A percentile compares a stretch with the other conserved stretches of the same genome.
Evolutionary conservation across 345 rosid genomes (phyloP).

Genomic region (Eucalyptus melliodora): DNA sequence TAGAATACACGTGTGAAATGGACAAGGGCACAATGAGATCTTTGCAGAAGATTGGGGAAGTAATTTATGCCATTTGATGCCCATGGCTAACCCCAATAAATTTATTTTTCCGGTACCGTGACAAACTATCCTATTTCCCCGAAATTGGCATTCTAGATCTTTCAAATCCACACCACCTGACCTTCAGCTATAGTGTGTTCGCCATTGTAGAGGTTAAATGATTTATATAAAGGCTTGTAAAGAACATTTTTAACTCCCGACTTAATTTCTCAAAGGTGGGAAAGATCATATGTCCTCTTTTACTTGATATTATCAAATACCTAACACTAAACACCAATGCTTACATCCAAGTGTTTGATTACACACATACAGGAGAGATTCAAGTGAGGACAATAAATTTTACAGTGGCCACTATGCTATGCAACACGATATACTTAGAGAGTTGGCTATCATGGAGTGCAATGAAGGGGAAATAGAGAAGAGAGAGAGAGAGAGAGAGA

Average conservation of each 20-base stretch:
- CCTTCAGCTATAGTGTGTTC: too few species aligned
- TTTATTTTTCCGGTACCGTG: too few species aligned
- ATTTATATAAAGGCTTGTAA: too few species aligned
- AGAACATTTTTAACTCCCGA: neutral
- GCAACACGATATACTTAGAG: constrained; percentile 38
- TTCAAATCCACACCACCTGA: too few species aligned
- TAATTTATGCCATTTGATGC: too few species aligned
- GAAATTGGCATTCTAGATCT: too few species aligned
- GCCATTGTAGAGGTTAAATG: too few species aligned
- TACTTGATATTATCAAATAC: neutral
- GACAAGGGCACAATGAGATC: too few species aligned
- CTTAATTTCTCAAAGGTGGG: neutral
- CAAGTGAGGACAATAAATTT: constrained; percentile 8
- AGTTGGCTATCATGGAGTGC: constrained; percentile 19
- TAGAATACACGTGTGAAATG: too few species aligned
- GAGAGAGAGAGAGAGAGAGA: constrained; percentile 13
- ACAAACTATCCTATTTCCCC: too few species aligned
- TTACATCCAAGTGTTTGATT: neutral
- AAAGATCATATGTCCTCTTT: neutral
- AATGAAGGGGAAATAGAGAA: neutral
- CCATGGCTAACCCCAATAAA: too few species aligned
- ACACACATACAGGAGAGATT: constrained; percentile 15
- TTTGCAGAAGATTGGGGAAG: too few species aligned
- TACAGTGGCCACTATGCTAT: constrained; percentile 19
- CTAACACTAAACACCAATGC: neutral